A percentile compares a stretch with the other conserved stretches of the same genome.
phyloP scores from a whole-genome alignment of 176 grass and related monocot species.

The Eragrostis curvula region DNA sequence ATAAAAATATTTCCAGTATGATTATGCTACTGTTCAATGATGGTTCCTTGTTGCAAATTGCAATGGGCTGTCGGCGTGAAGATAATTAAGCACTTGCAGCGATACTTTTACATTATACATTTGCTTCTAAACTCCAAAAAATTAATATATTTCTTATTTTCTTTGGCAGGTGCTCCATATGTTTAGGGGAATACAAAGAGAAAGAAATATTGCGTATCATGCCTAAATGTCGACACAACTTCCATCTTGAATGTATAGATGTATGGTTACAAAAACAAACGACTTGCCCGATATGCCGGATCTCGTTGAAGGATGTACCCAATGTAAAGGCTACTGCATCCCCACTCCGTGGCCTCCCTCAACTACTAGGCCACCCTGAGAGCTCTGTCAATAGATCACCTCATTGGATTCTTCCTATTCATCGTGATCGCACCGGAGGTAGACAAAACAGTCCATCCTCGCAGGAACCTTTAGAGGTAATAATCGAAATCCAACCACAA shows the following conservation, averaged over 20 bases:
- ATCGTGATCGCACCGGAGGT: conserved; percentile 48
- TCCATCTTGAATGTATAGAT: conserved; percentile 91
- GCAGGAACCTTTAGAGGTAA: conserved; percentile 57
- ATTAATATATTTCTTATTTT: conserved; percentile 23
- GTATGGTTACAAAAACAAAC: conserved; percentile 87
- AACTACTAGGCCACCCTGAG: conserved; percentile 36
- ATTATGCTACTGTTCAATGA: conserved; percentile 2
- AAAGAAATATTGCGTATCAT: conserved; percentile 89
- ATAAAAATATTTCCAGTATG: neutral
- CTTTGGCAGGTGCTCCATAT: conserved; percentile 83
- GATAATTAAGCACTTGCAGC: neutral
- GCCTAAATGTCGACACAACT: conserved; percentile 80
- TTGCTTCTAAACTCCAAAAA: neutral
- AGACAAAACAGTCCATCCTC: conserved; percentile 50
- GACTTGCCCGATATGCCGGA: conserved; percentile 89
- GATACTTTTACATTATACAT: neutral
- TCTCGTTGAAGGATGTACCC: conserved; percentile 66
- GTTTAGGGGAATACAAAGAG: conserved; percentile 92
- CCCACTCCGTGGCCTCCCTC: conserved; percentile 46
- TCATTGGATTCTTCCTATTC: conserved; percentile 64
- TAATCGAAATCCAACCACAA: conserved; percentile 53
- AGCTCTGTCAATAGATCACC: conserved; percentile 50
- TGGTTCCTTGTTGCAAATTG: conserved; percentile 7
- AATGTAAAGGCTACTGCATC: conserved; percentile 55
- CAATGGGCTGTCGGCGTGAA: neutral